Evolutionary conservation across 2,329 filamentous ascomycete species (phyloP), one percentile per base, ranked within the genome.

Genomic region (Chrysoporthe cubensis): DNA sequence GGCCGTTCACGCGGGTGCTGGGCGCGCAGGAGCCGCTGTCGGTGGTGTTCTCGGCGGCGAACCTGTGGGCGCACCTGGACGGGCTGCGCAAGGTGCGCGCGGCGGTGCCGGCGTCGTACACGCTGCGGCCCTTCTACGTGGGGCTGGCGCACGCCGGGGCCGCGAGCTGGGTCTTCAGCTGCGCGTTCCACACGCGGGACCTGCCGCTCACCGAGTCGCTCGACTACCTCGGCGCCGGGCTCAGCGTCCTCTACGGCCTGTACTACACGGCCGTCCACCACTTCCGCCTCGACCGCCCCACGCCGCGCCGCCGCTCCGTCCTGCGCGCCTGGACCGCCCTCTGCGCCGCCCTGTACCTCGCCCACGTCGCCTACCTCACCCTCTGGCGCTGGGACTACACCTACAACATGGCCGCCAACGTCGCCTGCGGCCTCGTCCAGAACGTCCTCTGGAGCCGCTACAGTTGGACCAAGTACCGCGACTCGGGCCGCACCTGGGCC

Each of bases 321-420:
- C 83, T 96, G 65, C 84, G 91, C 59, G 76, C 87, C 32, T 98
- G 94, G 95, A 94, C 93, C 0, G 75, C 84, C 14, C 72, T 92
- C 8, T 99, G 96, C 77, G 77, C 87, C 37, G 71, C 80, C 16
- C 80, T 97, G 64, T 99, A 97, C 78, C 75, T 84, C 37, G 82
- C 86, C 65, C 96, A 99, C 77, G 88, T 97, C 60, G 86, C 83
- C 58, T 99, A 97, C 78, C 84, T 99, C 65, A 93, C 91, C 75
- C 88, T 93, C 73, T 92, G 94, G 83, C 83, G 85, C 21, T 99
- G 96, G 92, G 92, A 98, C 79, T 99, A 99, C 78, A 91, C 91
- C 5, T 99, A 99, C 81, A 99, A 99, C 78, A 98, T 99, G 94
- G 89, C 91, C 1, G 96, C 94, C 63, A 99, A 98, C 75, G 92